These are phyloP conservation scores for Nicotiana attenuata DNA, from an alignment of 257 asterid genomes.

Conservation along the genomic window DNA sequence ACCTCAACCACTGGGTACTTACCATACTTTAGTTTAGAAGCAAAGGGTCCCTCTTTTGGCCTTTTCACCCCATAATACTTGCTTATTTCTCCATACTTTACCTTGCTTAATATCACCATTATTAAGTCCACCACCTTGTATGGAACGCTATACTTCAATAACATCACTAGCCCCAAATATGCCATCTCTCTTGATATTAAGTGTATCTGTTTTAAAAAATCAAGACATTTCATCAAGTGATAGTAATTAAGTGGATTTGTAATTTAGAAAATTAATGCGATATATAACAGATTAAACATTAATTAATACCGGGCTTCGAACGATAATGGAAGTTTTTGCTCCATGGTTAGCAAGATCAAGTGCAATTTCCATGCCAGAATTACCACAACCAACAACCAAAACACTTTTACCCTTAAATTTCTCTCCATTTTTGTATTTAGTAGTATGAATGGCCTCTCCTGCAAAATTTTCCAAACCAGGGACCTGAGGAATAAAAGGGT, in stretches of 20 bases:
- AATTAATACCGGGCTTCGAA: slow-evolving; percentile 66
- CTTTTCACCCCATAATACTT: slow-evolving; percentile 52
- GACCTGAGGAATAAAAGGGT: slow-evolving; percentile 41
- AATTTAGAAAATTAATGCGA: too few species aligned
- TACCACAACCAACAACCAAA: slow-evolving; percentile 81
- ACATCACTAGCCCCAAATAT: slow-evolving; percentile 12
- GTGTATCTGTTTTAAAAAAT: slow-evolving; percentile 39
- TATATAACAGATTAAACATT: background rate
- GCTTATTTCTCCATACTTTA: slow-evolving; percentile 47
- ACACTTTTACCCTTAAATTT: slow-evolving; percentile 32
- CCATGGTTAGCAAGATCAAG: slow-evolving; percentile 59
- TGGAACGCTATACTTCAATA: slow-evolving; percentile 25
- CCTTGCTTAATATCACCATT: slow-evolving; percentile 32
- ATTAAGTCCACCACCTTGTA: slow-evolving; percentile 30
- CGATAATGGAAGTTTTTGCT: slow-evolving; percentile 55
- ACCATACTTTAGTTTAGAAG: slow-evolving; percentile 42
- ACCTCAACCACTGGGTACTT: slow-evolving; percentile 66
- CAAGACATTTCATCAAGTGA: too few species aligned
- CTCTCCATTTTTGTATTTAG: slow-evolving; percentile 45
- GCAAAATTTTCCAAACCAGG: slow-evolving; percentile 42
- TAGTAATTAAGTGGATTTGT: too few species aligned
- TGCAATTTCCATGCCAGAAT: slow-evolving; percentile 87
- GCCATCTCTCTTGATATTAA: slow-evolving; percentile 40
- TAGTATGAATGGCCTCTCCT: slow-evolving; percentile 66
- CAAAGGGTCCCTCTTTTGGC: slow-evolving; percentile 59